Base-by-base conservation (phyloP, 805 yeast species). In the Brettanomyces nanus region DNA sequence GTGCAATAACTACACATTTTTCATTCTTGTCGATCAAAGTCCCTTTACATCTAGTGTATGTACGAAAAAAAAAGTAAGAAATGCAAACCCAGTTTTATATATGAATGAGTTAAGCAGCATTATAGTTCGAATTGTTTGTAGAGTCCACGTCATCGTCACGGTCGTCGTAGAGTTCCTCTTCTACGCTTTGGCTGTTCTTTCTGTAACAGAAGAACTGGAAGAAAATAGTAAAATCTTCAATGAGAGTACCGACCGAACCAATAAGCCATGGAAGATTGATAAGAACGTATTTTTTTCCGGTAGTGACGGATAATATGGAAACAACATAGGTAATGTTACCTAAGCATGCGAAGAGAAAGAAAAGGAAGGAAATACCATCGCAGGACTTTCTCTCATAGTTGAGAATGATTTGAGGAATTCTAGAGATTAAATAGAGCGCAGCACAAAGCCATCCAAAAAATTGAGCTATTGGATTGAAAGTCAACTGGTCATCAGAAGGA, bases 311-410 rank as follows among this genome's bases (percentile, higher is more conserved):
- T 35, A 90, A 64, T 37, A 90, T 90, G 9, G 95, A 82, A 11
- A 85, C 71, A 29, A 92, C 95, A 51, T 87, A 92, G 1, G 96
- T 85, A 53, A 85, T 66, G 57, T 90, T 92, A 33, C 98, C 98
- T 40, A 90, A 65, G 58, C 96, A 87, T 17, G 98, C 97, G 68
- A 92, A 90, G 18, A 92, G 63, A 62, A 90, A 90, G 61, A 92
- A 90, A 69, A 90, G 69, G 53, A 92, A 85, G 9, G 95, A 85
- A 35, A 90, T 84, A 19, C 97, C 97, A 44, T 92, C 97, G 56
- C 96, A 87, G 2, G 95, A 82, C 61, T 87, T 89, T 53, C 97
- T 73, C 56, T 80, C 69, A 54, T 71, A 85, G 61, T 92, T 92
- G 43, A 90, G 69, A 41, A 85, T 58, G 38, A 92, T 85, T 62